Evolutionary conservation across 2,329 filamentous ascomycete genomes (phyloP), one percentile per base, ranked within the genome.

Genomic region (Zasmidium citrigriseum): DNA sequence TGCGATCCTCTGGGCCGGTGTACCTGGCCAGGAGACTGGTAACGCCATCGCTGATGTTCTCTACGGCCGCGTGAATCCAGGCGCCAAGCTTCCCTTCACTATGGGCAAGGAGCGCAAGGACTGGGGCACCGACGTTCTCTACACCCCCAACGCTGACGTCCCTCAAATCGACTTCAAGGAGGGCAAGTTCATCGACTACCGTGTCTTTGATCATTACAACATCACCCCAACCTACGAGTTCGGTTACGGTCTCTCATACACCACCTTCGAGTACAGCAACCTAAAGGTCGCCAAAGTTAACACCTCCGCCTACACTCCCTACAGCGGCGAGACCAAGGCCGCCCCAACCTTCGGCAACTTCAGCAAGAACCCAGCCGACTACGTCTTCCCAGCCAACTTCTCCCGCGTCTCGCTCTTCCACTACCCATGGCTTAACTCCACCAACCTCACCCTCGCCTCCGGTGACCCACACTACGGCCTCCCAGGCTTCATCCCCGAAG

Each of bases 171-270:
- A 71, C 52, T 71, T 67, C 60, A 59, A 67, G 23, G 77, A 78
- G 68, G 90, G 91, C 18, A 80, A 89, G 50, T 91, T 92, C 72
- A 92, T 96, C 69, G 91, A 95, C 75, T 91, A 91, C 77, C 84
- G 88, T 38, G 64, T 69, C 34, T 79, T 80, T 55, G 75, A 77
- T 63, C 64, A 72, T 53, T 62, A 70, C 46, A 73, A 73, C 51
- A 75, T 78, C 38, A 67, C 66, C 2, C 76, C 77, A 0, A 70
- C 73, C 3, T 80, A 73, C 62, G 75, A 93, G 90, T 65, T 65
- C 52, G 63, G 63, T 16, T 65, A 49, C 54, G 63, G 63, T 56
- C 78, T 96, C 16, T 89, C 85, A 3, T 96, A 95, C 80, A 91
- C 90, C 1, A 90, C 82, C 2, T 93, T 96, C 71, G 73, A 83